phyloP scores from a whole-genome alignment of 805 yeast species.

The Sugiyamaella floridensis region DNA sequence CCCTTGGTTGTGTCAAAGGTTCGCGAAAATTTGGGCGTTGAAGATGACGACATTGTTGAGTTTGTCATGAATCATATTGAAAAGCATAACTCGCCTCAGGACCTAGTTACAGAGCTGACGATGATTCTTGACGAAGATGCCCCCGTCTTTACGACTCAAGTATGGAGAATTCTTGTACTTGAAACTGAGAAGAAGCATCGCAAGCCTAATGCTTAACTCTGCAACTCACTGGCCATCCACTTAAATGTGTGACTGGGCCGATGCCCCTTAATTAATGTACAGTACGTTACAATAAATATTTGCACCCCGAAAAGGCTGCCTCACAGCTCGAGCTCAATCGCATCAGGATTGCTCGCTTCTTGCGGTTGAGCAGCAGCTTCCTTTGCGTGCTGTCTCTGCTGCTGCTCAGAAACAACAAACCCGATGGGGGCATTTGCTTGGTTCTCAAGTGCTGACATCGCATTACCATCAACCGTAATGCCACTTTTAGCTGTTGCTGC shows the following conservation, averaged over 20 bases:
- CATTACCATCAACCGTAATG: not conserved
- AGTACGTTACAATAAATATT: not conserved
- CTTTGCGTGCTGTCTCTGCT: not conserved
- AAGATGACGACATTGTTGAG: slow-evolving; percentile 29
- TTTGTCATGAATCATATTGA: slow-evolving; percentile 24
- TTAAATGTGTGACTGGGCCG: no score
- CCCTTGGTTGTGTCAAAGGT: slow-evolving; percentile 22
- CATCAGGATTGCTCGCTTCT: slow-evolving; percentile 16
- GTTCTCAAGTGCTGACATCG: slow-evolving; percentile 5
- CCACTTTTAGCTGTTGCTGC: slow-evolving; percentile 6
- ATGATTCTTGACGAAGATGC: slow-evolving; percentile 42
- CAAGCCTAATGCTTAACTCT: not conserved
- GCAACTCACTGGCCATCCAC: no score
- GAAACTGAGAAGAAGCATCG: slow-evolving; percentile 17
- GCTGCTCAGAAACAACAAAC: slow-evolving; percentile 16
- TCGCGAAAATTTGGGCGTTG: slow-evolving; percentile 28
- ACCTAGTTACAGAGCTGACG: slow-evolving; percentile 26
- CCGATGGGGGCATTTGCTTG: slow-evolving; percentile 19
- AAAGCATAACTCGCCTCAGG: slow-evolving; percentile 20
- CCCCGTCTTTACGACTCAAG: slow-evolving; percentile 18
- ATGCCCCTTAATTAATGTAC: no score
- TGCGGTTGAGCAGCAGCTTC: not conserved
- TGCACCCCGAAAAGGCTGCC: not conserved
- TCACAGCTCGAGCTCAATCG: slow-evolving; percentile 17
- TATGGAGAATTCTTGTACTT: slow-evolving; percentile 23